Evolutionary conservation across 768 basidiomycete species (phyloP), one percentile per base, ranked within the genome.

Genomic region (Tylopilus plumbeoviolaceoides): DNA sequence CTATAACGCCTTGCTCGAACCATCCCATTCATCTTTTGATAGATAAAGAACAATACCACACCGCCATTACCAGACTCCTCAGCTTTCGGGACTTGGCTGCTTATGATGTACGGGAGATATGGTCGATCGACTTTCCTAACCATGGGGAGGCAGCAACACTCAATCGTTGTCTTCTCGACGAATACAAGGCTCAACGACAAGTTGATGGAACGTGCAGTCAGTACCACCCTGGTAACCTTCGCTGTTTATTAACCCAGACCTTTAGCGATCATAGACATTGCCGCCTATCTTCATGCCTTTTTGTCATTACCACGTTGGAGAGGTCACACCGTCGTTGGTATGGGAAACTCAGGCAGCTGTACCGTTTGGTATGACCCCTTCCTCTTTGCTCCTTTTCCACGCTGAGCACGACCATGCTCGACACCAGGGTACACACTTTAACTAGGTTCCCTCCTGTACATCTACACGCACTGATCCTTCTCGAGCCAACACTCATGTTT

Each of bases 71-170:
- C 7, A 54, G 56, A 7, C 21, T 69, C 7, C 59, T 70, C 36
- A 38, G 38, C 28, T 51, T 54, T 44, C 44, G 44, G 11, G 40
- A 53, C 18, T 42, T 17, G 7, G 53, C 57, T 4, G 49, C 56
- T 3, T 65, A 59, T 31, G 56, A 49, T 25, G 61, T 71, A 18
- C 59, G 62, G 3, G 70, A 71, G 42, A 62, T 72, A 50, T 71
- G 70, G 70, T 61, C 65, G 3, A 54, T 72, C 3, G 71, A 72
- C 47, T 60, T 70, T 49, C 72, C 70, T 1, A 72, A 72, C 47
- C 71, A 72, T 30, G 71, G 72, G 6, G 63, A 73, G 46, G 57
- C 71, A 10, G 71, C 71, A 14, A 47, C 50, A 7, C 43, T 69
- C n/a, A 72, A 72, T 44, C 68, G 70, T 17, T 33, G 27, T 43